phyloP scores from a whole-genome alignment of 2,329 filamentous ascomycete species.

The Neonectria hederae region DNA sequence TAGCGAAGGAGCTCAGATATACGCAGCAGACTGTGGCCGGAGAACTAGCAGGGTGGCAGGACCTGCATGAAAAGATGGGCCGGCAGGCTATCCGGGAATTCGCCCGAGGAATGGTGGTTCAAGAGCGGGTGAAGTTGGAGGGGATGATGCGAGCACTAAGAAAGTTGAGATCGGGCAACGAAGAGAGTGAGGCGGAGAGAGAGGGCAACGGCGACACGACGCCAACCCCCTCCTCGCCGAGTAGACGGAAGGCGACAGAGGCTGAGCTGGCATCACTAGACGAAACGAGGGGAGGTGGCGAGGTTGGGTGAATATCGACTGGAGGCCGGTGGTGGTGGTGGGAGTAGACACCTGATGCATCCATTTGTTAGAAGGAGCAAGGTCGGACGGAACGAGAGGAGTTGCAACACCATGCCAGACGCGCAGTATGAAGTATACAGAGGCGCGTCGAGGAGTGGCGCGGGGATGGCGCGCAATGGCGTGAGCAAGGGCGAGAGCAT shows the following conservation, averaged over 20 bases:
- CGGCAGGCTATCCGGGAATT: conserved; percentile 78
- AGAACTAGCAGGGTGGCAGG: conserved; percentile 94
- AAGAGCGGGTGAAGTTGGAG: conserved; percentile 81
- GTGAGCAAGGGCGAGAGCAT: conserved; percentile 12
- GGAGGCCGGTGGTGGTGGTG: conserved; percentile 14
- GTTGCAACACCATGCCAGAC: conserved; percentile 37
- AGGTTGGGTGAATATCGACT: conserved; percentile 23
- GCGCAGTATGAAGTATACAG: conserved; percentile 34
- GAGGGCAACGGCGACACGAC: conserved; percentile 30
- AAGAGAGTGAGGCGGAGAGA: conserved; percentile 17
- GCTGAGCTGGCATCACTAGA: conserved; percentile 30
- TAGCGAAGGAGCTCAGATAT: conserved; percentile 86
- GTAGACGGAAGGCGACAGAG: conserved; percentile 27
- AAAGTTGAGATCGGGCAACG: conserved; percentile 55
- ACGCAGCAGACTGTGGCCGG: conserved; percentile 93
- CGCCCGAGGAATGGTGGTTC: conserved; percentile 80
- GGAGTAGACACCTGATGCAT: conserved; percentile 26
- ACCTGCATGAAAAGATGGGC: conserved; percentile 82
- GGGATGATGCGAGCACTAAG: conserved; percentile 83
- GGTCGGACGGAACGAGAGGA: conserved; percentile 19
- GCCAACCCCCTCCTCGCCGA: conserved; percentile 20
- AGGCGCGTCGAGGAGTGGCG: conserved; percentile 35
- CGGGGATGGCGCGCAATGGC: conserved; percentile 28
- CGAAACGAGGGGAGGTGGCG: conserved; percentile 28
- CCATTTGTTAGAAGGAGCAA: conserved; percentile 17